Percentiles rank a stretch among this genome's conserved stretches.
These are phyloP conservation scores for Colletotrichum scovillei DNA, from an alignment of 2,329 filamentous ascomycete species.

Conservation along the genomic window DNA sequence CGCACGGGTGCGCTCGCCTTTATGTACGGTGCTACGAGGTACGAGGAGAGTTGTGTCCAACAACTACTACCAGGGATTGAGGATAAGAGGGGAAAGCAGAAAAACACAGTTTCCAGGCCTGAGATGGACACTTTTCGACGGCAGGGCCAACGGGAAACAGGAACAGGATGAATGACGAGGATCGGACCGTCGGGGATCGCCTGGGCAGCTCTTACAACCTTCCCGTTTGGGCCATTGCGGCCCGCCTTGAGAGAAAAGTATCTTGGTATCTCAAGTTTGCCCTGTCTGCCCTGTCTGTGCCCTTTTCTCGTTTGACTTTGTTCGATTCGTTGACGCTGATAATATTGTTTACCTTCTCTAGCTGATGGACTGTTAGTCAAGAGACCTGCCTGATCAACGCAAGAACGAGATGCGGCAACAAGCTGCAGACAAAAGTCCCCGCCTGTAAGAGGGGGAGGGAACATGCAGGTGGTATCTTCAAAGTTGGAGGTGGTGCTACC, in stretches of 20 bases:
- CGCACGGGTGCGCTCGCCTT: background rate
- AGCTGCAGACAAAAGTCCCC: conserved; percentile 19
- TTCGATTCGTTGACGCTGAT: background rate
- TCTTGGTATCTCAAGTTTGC: background rate
- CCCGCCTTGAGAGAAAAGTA: conserved; percentile 1
- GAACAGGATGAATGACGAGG: conserved; percentile 3
- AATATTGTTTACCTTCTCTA: background rate
- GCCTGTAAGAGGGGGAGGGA: background rate
- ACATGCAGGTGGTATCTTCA: background rate
- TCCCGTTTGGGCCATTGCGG: conserved; percentile 25
- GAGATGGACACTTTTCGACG: background rate
- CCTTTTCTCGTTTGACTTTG: background rate
- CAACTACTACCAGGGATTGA: background rate
- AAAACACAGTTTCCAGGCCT: background rate
- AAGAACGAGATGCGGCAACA: background rate
- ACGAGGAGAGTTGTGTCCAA: background rate
- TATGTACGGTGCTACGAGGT: background rate
- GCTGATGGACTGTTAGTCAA: background rate
- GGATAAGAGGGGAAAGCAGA: background rate
- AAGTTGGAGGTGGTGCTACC: background rate
- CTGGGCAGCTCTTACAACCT: conserved; percentile 20
- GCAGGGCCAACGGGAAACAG: background rate
- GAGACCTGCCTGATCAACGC: conserved; percentile 26
- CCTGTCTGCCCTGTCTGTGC: background rate
- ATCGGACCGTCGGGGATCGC: conserved; percentile 10